Evolutionary conservation across 2,329 filamentous ascomycete species (phyloP), one percentile per base, ranked within the genome.

Genomic region (Colletotrichum sp.): DNA sequence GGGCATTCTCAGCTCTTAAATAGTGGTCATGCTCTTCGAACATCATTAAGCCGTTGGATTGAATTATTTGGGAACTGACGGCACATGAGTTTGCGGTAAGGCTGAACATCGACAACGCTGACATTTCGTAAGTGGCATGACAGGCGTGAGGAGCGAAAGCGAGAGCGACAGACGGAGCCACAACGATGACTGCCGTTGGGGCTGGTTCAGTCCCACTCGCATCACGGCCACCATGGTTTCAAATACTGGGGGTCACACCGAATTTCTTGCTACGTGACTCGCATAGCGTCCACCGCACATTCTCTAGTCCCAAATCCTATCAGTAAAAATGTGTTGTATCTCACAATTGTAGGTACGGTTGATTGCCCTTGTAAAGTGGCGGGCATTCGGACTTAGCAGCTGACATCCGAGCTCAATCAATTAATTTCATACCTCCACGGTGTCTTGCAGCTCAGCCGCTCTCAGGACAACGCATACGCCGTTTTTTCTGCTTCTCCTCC

Each of bases 191-290:
- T 18, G 9, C 57, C 44, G 44, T 52, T 52, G 44, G n/a, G 44
- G 44, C 44, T 52, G n/a, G n/a, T 52, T 13, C 36, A 52, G 44
- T 52, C 44, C 44, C 44, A 52, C 44, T 21, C n/a, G 16, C 44
- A 13, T 52, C n/a, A 52, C 10, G 44, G 44, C 44, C 44, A 52
- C 44, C n/a, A 52, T 52, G 44, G 44, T 52, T 21, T 52, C 44
- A 52, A 52, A 52, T 52, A 52, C n/a, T 21, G 44, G 44, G 44
- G 49, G 71, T 82, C 79, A 1, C 80, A 81, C n/a, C 79, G 81
- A 26, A 79, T 13, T 21, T 52, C 44, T 52, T 52, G 44, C n/a
- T 52, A 21, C 44, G n/a, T 21, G 44, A 52, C 44, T 52, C 44
- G 44, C n/a, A 52, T 52, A 21, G n/a, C n/a, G n/a, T 13, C 44